A percentile compares a stretch with the other conserved stretches of the same genome.
Conservation (phyloP, 495 filamentous ascomycete species). For the Penicillium antarcticum region DNA sequence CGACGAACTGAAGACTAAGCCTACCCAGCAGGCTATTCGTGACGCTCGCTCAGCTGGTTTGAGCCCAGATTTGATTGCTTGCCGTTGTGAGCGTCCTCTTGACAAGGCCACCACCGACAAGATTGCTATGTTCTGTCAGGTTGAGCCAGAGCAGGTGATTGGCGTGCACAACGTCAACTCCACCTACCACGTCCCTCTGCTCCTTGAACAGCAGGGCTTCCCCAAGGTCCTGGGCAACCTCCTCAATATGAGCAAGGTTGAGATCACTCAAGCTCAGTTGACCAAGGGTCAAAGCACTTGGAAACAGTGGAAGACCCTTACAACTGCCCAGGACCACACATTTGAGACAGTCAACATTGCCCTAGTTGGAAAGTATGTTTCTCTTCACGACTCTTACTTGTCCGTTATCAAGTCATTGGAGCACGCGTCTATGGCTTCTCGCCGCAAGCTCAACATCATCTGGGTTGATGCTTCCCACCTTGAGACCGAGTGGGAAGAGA, state of each 20-base stretch:
- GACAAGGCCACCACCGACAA: constrained; percentile 76
- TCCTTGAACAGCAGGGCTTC: constrained; percentile 78
- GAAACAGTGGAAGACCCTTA: constrained; percentile 71
- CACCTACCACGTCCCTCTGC: constrained; percentile 88
- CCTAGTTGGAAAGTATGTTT: constrained; percentile 88
- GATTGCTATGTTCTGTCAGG: constrained; percentile 82
- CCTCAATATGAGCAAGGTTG: constrained; percentile 35
- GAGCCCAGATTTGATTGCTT: constrained; percentile 89
- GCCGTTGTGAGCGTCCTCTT: constrained; percentile 76
- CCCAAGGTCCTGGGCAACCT: constrained; percentile 52
- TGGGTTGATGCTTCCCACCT: constrained; percentile 85
- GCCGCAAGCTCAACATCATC: constrained; percentile 71
- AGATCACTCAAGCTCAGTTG: constrained; percentile 19
- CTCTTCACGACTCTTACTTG: constrained; percentile 79
- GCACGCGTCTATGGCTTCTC: constrained; percentile 84
- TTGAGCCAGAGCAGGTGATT: constrained; percentile 75
- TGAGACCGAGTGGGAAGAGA: constrained; percentile 55
- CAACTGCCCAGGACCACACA: constrained; percentile 55
- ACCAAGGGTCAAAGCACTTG: constrained; percentile 59
- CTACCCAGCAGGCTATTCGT: constrained; percentile 86
- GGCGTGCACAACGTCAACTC: constrained; percentile 81
- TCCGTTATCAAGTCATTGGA: constrained; percentile 81
- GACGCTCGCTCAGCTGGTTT: constrained; percentile 77
- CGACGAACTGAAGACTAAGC: constrained; percentile 91
- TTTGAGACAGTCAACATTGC: constrained; percentile 74